Evolutionary conservation across 495 filamentous ascomycete genomes (phyloP), one percentile per base, ranked within the genome.

Genomic region (Penicillium dipodomyicola): DNA sequence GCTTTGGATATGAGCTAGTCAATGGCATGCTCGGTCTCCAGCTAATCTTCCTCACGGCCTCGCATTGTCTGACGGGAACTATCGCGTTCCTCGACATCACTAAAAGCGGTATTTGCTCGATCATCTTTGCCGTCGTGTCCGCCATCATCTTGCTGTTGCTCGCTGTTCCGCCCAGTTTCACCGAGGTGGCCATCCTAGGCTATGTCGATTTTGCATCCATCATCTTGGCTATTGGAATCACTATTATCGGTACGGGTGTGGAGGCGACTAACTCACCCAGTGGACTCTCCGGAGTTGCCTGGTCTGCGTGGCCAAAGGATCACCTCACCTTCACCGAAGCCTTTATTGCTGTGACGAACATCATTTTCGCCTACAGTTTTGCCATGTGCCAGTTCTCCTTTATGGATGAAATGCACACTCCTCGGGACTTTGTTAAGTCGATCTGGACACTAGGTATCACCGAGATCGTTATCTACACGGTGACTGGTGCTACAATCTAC

Each of bases 331-430:
- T 75, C 40, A 63, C 68, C 22, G 65, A 71, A 2, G 72, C 60
- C 1, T 75, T 90, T 58, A 82, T 86, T 54, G 83, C 84, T 9
- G 76, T 88, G 42, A 81, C 82, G 41, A 89, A 90, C 75, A 88
- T 90, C 45, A 76, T 87, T 53, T 87, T 91, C 61, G 86, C 87
- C 41, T 75, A 74, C 75, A 72, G 72, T 53, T 88, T 82, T 65
- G 87, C 73, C 66, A 87, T 80, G 68, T 87, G 73, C 77, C 86
- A 77, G 78, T 88, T 90, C 71, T 80, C 76, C 42, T 87, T 91
- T 67, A 87, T 88, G 75, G 80, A 84, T 52, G 87, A 91, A 68
- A 87, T 91, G 82, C 84, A 86, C 65, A 84, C 84, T 1, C 87
- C 86, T 0, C 59, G 62, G 29, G 83, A 88, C 62, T 88, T 78